Evolutionary conservation across 768 basidiomycete genomes (phyloP).

Genomic region (Pleurotus citrinopileatus): DNA sequence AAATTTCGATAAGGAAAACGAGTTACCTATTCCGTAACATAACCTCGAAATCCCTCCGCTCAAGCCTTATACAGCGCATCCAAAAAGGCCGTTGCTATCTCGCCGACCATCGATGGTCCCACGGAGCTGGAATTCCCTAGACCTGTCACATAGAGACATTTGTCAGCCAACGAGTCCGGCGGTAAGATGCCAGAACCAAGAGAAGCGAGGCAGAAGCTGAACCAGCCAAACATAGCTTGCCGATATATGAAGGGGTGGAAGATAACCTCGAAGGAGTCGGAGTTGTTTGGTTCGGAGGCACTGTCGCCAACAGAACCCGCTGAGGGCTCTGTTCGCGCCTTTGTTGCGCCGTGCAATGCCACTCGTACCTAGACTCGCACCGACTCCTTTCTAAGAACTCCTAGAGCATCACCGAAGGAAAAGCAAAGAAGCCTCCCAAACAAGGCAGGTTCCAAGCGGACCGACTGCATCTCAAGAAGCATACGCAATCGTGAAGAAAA

Average conservation of each 20-base stretch:
- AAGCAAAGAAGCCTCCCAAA: not conserved
- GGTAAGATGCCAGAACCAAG: conserved; percentile 1
- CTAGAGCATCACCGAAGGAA: not conserved
- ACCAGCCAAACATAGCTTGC: no score
- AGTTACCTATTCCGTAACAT: not conserved
- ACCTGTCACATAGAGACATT: conserved; percentile 44
- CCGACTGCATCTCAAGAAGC: not conserved
- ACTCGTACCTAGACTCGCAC: not conserved
- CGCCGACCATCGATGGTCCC: conserved; percentile 76
- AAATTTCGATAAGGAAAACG: not conserved
- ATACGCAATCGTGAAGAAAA: not conserved
- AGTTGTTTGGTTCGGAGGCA: no score
- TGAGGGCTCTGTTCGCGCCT: not conserved
- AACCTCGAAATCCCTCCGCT: conserved; percentile 5
- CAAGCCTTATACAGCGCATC: conserved; percentile 82
- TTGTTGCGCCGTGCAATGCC: no score
- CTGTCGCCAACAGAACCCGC: no score
- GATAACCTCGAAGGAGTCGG: no score
- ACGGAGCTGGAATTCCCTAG: conserved; percentile 80
- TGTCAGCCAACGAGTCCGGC: not conserved
- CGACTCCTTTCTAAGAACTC: not conserved
- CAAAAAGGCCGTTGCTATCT: conserved; percentile 76
- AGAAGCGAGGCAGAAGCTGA: not conserved
- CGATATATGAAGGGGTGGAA: no score
- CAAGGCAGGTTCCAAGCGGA: not conserved